A percentile compares a stretch with the other conserved stretches of the same genome.
Conservation (phyloP, 1,284 basidiomycete species). For the Veloboletus limbatus region DNA sequence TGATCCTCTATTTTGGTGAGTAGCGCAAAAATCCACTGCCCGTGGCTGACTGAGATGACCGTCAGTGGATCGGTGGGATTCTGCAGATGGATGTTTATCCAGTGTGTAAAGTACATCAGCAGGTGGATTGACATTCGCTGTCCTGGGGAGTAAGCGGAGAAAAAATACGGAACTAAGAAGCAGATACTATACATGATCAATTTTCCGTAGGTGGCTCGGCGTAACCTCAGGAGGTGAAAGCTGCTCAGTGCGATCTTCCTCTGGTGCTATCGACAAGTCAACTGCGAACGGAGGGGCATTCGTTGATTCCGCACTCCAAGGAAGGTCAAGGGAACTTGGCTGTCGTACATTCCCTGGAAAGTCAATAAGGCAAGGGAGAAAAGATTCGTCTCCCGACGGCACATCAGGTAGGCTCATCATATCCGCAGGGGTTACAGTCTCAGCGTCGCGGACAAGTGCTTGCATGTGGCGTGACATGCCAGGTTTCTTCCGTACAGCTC, state of each 20-base stretch:
- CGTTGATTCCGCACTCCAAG: background rate
- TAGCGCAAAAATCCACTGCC: conserved; percentile 82
- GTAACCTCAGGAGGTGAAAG: conserved; percentile 34
- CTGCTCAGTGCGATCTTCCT: background rate
- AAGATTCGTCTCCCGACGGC: conserved; percentile 5
- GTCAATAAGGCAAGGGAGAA: background rate
- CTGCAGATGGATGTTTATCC: conserved; percentile 65
- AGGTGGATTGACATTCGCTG: conserved; percentile 72
- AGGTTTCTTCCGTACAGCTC: conserved; percentile 27
- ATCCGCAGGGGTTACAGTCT: conserved; percentile 12
- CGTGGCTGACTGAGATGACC: conserved; percentile 61
- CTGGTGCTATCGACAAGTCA: background rate
- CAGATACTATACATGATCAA: conserved; percentile 57
- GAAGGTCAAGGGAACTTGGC: background rate
- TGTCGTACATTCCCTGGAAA: background rate
- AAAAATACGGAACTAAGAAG: background rate
- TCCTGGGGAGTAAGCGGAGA: conserved; percentile 13
- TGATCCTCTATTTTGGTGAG: conserved; percentile 72
- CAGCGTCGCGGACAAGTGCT: conserved; percentile 35
- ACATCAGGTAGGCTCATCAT: conserved; percentile 2
- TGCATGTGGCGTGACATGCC: conserved; percentile 31
- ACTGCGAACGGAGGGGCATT: background rate
- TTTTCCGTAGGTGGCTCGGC: conserved; percentile 49
- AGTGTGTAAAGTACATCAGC: conserved; percentile 79
- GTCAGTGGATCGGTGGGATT: conserved; percentile 39